Evolutionary conservation across 352 stramenopile genomes (phyloP).

Genomic region (Pythium volutum): DNA sequence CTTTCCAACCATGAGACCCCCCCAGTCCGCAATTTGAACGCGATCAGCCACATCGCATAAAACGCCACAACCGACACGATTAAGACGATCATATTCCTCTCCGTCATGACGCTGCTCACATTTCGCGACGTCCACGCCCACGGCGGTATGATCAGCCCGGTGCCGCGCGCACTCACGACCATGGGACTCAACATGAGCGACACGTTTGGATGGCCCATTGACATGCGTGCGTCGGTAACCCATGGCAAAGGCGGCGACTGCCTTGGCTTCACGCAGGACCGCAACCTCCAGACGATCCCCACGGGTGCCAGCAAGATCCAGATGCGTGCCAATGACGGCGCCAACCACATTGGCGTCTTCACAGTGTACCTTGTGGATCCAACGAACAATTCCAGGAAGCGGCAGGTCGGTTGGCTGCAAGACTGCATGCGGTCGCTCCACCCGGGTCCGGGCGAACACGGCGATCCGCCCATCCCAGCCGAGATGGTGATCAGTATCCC

Average conservation of each 20-base stretch:
- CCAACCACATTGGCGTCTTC: conserved; percentile 23
- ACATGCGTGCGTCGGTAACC: conserved; percentile 18
- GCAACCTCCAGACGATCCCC: conserved; percentile 17
- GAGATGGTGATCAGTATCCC: conserved; percentile 28
- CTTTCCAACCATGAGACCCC: too few relatives aligned
- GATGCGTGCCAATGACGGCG: conserved; percentile 26
- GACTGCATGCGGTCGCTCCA: conserved; percentile 28
- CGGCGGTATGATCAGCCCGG: conserved; percentile 18
- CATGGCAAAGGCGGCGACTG: conserved; percentile 24
- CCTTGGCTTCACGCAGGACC: conserved; percentile 19
- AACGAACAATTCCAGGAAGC: conserved; percentile 19
- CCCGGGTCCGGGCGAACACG: conserved; percentile 18
- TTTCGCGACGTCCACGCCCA: conserved; percentile 13
- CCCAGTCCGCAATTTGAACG: too few relatives aligned
- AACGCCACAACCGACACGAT: too few relatives aligned
- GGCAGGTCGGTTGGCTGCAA: conserved; percentile 19
- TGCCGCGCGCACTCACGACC: conserved; percentile 10
- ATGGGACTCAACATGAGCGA: conserved; percentile 20
- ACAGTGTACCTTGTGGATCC: conserved; percentile 22
- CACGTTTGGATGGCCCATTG: conserved; percentile 19
- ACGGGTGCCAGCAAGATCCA: conserved; percentile 22
- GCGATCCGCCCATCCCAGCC: conserved; percentile 18
- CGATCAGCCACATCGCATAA: too few relatives aligned
- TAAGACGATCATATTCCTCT: neutral
- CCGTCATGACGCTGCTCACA: neutral